Evolutionary conservation across 2,329 filamentous ascomycete genomes (phyloP), one percentile per base, ranked within the genome.

Genomic region (Ascochyta rabiei): DNA sequence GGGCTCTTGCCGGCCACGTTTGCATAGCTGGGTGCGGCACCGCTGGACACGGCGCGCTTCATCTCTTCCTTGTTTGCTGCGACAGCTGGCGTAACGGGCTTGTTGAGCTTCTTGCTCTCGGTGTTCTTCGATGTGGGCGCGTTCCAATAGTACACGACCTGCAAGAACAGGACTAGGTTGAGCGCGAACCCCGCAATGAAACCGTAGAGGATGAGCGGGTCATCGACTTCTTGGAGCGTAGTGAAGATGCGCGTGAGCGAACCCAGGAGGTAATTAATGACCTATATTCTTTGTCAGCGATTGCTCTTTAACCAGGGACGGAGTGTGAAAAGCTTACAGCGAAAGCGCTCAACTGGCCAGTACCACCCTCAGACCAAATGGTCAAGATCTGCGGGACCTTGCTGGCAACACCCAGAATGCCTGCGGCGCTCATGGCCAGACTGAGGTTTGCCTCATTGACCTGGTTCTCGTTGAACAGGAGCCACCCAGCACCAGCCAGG

Each of bases 111-210:
- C 60, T 73, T 75, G 30, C 68, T 64, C 53, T 63, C 52, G 6
- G 67, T 69, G 43, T 61, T 62, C 62, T 71, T 70, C 18, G 62
- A 63, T 8, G 71, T 52, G 2, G 72, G 67, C 21, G 64, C 79
- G 70, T 97, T 96, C 95, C 95, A 99, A 82, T 98, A 98, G 79
- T 93, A 96, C 24, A 96, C 73, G 89, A 99, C 95, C 80, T 99
- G 95, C 34, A 83, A 78, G 13, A 93, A 93, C 53, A 99, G 82
- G 52, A 99, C 84, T 53, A 87, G 82, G 77, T 99, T 99, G 66
- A 99, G 85, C n/a, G 82, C 79, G 74, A 97, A 97, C 24, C 92
- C 95, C 7, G 92, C 91, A 50, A 98, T 79, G 81, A 96, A 98
- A 45, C 93, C 90, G 78, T 96, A 98, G 23, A 99, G 84, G 68